Percentiles rank a stretch among this genome's conserved stretches.
phyloP scores from a whole-genome alignment of 1,139 yeast species.

The Wickerhamiella infanticola region DNA sequence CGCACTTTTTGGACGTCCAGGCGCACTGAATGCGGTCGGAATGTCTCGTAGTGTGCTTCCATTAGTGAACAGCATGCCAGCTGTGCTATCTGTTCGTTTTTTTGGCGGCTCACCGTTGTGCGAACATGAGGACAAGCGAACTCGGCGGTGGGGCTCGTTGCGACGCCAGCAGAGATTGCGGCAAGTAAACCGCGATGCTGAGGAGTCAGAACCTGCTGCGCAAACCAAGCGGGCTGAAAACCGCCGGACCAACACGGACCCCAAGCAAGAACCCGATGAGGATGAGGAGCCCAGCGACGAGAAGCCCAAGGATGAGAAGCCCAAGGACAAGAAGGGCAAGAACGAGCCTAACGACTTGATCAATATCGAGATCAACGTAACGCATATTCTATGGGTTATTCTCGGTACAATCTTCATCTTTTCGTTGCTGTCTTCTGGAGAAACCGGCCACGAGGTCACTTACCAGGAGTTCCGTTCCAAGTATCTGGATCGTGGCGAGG shows the following conservation, averaged over 20 bases:
- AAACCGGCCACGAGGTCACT: constrained; percentile 35
- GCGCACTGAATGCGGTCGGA: background rate
- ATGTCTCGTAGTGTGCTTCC: too few species aligned
- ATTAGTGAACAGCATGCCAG: too few species aligned
- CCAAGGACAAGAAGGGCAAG: constrained; percentile 18
- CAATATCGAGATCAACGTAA: constrained; percentile 17
- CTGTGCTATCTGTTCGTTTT: too few species aligned
- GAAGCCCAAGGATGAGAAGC: constrained; percentile 15
- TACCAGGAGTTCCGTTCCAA: constrained; percentile 83
- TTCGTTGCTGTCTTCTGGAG: constrained; percentile 21
- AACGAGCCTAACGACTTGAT: constrained; percentile 10
- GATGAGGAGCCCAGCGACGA: background rate
- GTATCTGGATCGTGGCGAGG: constrained; percentile 72
- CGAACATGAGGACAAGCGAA: background rate
- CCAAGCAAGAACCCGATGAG: background rate
- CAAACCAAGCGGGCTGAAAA: background rate
- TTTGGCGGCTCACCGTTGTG: background rate
- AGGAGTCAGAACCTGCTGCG: background rate
- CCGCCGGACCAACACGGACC: background rate
- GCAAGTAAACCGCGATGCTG: background rate
- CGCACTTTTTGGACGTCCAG: background rate
- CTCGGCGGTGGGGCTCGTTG: background rate
- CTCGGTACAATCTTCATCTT: constrained; percentile 17
- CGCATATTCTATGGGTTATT: constrained; percentile 20
- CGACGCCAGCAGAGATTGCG: background rate